Conservation (phyloP, 257 asterid species). For the Jacaranda copaia region DNA sequence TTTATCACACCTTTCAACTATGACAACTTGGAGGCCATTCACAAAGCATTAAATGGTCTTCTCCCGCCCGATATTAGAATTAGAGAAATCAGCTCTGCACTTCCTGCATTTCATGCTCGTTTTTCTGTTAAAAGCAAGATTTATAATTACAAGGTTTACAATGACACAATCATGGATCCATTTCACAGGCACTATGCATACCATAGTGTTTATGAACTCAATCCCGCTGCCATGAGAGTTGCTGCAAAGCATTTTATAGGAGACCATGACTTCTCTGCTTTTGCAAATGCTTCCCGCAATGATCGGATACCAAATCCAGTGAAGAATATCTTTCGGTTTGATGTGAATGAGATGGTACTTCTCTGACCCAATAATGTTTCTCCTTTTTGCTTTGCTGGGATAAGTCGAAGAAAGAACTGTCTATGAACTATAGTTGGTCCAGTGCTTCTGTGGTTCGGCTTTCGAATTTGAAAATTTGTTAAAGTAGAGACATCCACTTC, state of each 20-base stretch:
- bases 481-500: not conserved
- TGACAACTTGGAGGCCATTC: slow-evolving; percentile 68
- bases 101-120: slow-evolving; percentile 90
- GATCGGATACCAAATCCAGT: slow-evolving; percentile 75
- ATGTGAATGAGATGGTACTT: slow-evolving; percentile 75
- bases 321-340: slow-evolving; percentile 72
- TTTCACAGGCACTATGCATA: slow-evolving; percentile 76
- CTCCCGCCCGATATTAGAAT: slow-evolving; percentile 84
- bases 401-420: not conserved
- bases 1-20: slow-evolving; percentile 78
- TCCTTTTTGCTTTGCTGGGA: slow-evolving; percentile 21
- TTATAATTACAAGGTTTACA: slow-evolving; percentile 75
- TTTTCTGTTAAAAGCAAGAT: slow-evolving; percentile 84
- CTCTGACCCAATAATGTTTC: not conserved
- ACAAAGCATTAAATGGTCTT: slow-evolving; percentile 78
- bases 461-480: slow-evolving; percentile 12
- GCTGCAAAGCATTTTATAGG: slow-evolving; percentile 85
- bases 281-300: slow-evolving; percentile 75
- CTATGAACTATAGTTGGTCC: slow-evolving; percentile 15
- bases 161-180: slow-evolving; percentile 81
- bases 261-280: slow-evolving; percentile 84
- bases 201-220: slow-evolving; percentile 74
- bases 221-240: slow-evolving; percentile 68
- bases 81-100: slow-evolving; percentile 75
- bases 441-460: slow-evolving; percentile 19